These are phyloP conservation scores for Trypanosoma rangeli DNA, from an alignment of 208 protist species.

Conservation along the genomic window DNA sequence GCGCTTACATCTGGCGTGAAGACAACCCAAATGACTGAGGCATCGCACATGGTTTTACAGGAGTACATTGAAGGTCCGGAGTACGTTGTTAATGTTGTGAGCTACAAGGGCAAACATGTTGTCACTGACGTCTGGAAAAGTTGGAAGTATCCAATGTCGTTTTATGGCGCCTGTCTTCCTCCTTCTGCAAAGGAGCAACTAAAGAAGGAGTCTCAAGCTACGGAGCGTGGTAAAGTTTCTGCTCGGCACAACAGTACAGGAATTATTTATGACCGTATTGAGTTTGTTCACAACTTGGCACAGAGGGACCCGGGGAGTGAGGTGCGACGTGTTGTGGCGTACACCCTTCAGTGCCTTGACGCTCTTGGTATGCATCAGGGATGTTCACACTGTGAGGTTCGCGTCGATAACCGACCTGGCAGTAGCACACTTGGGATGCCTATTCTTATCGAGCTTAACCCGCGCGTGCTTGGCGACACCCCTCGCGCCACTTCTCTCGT, in stretches of 20 bases:
- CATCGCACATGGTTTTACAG: slow-evolving; percentile 66
- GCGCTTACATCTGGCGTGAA: slow-evolving; percentile 32
- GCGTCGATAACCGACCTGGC: slow-evolving; percentile 55
- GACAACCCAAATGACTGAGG: slow-evolving; percentile 55
- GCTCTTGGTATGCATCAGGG: slow-evolving; percentile 76
- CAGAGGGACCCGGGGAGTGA: slow-evolving; percentile 34
- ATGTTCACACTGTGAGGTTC: slow-evolving; percentile 83
- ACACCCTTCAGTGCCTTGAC: slow-evolving; percentile 70
- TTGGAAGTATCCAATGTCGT: slow-evolving; percentile 61
- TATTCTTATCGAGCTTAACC: slow-evolving; percentile 89
- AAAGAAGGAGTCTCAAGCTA: background rate
- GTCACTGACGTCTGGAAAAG: slow-evolving; percentile 90
- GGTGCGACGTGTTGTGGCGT: slow-evolving; percentile 65
- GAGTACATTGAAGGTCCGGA: slow-evolving; percentile 88
- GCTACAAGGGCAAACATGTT: slow-evolving; percentile 64
- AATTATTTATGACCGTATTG: slow-evolving; percentile 76
- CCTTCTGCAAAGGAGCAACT: slow-evolving; percentile 33
- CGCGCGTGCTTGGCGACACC: slow-evolving; percentile 75
- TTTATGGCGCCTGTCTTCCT: slow-evolving; percentile 48
- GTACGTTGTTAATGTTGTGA: slow-evolving; percentile 86
- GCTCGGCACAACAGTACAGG: slow-evolving; percentile 33
- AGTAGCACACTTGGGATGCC: slow-evolving; percentile 39
- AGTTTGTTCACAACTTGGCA: slow-evolving; percentile 59
- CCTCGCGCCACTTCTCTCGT: slow-evolving; percentile 70
- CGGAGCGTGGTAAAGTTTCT: background rate